A percentile compares a stretch with the other conserved stretches of the same genome.
phyloP scores from a whole-genome alignment of 2,329 filamentous ascomycete genomes.

The Paecilomyces sp. region DNA sequence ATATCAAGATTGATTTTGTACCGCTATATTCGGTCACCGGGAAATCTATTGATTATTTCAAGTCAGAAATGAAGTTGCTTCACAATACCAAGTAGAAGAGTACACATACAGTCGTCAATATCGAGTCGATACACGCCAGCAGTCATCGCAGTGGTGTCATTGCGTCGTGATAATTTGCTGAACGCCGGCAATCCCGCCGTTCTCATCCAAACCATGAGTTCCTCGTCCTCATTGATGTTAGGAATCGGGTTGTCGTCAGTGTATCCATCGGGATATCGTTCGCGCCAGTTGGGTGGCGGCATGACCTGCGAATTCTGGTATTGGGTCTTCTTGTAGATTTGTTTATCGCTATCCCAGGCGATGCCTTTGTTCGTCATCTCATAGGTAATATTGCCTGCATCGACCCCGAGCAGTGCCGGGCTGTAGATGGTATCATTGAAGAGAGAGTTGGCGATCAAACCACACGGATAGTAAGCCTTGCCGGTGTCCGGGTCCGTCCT shows the following conservation, averaged over 20 bases:
- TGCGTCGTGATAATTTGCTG: constrained; percentile 84
- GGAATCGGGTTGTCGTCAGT: constrained; percentile 59
- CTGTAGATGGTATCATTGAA: constrained; percentile 87
- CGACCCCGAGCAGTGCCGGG: constrained; percentile 52
- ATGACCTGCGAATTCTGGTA: constrained; percentile 61
- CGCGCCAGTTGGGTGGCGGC: constrained; percentile 80
- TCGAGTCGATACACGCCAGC: constrained; percentile 68
- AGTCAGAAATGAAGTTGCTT: not conserved
- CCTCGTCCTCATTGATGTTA: constrained; percentile 66
- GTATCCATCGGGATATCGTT: constrained; percentile 65
- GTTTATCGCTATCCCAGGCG: constrained; percentile 77
- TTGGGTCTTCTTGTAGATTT: constrained; percentile 64
- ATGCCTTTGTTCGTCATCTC: constrained; percentile 71
- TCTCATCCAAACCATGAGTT: constrained; percentile 98
- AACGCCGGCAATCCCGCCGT: constrained; percentile 90
- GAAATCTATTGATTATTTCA: constrained; percentile 56
- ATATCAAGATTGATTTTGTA: constrained; percentile 83
- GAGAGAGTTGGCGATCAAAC: constrained; percentile 89
- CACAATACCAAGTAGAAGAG: not conserved
- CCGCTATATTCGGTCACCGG: constrained; percentile 71
- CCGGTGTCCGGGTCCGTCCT: constrained; percentile 43
- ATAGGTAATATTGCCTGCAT: constrained; percentile 49
- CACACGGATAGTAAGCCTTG: constrained; percentile 86
- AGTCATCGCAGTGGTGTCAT: constrained; percentile 62
- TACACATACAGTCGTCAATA: constrained; percentile 66